Evolutionary conservation across 352 stramenopile genomes (phyloP), one percentile per base, ranked within the genome.

Genomic region (Phytophthora europaea): DNA sequence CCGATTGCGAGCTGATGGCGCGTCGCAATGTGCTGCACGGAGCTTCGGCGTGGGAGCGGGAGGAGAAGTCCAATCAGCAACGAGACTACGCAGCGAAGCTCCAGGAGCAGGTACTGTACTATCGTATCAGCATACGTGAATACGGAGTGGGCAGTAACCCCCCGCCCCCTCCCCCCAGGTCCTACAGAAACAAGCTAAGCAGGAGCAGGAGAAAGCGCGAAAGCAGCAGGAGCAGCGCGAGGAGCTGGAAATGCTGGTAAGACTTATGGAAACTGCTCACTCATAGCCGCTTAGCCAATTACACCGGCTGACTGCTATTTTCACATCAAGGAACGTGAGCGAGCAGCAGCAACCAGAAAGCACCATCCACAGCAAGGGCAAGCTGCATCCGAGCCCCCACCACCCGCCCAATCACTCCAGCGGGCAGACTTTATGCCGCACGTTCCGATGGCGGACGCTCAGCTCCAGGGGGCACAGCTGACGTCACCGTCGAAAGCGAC

Each of bases 51-150:
- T 83, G 67, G 70, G 81, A 90, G 76, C 82, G 83, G 20, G 80
- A 93, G 66, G 75, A 86, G 61, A 82, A 75, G 20, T 59, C 71
- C 26, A 82, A 67, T 38, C 83, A 90, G 57, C 85, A 93, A 64
- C 72, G 83, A 23, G 82, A 88, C 71, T 93, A 93, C 53, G 85
- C 85, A 20, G 85, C 83, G 40, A 79, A 89, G 67, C 77, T 93
- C 26, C 85, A 93, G 61, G 75, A 90, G 56, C 85, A 93, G 69
- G 82, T 90, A 23, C 36, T 45, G 10, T 45, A 18, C 36, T 45
- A 45, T 45, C 36, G 6, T 10, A 20, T 56, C 26, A 47, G 18
- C 18, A 48, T 9, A 47, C 4, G 6, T 53, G 12, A 38, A 3
- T 16, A 28, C 12, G 5, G 13, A n/a, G 20, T 20, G 13, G 5